These are phyloP conservation scores for Furcasterigmium sp. DNA, from an alignment of 2,329 filamentous ascomycete genomes.

Conservation along the genomic window DNA sequence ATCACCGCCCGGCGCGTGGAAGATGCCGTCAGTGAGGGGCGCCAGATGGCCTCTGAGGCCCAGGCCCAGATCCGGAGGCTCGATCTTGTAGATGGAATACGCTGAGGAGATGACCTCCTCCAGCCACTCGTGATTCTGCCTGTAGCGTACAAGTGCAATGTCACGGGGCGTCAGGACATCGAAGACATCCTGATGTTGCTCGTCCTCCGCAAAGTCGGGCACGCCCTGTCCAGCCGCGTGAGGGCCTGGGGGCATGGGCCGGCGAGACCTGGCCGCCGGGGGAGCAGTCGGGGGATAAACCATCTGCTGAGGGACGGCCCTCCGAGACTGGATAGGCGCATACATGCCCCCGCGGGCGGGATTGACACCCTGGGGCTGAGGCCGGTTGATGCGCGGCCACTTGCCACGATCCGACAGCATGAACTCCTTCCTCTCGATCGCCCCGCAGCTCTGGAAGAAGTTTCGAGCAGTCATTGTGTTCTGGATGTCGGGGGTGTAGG, in stretches of 20 bases:
- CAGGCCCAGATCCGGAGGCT: conserved; percentile 79
- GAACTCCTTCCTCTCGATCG: conserved; percentile 86
- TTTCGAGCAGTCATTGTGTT: conserved; percentile 54
- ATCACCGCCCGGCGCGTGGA: conserved; percentile 61
- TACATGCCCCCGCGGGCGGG: conserved; percentile 28
- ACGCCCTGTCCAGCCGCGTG: conserved; percentile 22
- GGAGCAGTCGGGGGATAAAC: conserved; percentile 8
- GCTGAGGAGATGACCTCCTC: conserved; percentile 92
- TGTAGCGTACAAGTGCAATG: conserved; percentile 80
- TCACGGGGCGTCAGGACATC: conserved; percentile 87
- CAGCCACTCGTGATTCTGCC: conserved; percentile 98
- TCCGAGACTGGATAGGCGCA: not conserved
- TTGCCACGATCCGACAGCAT: conserved; percentile 85
- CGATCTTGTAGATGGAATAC: conserved; percentile 79
- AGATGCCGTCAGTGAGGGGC: conserved; percentile 76
- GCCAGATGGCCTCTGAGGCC: conserved; percentile 80
- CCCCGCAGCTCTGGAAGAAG: conserved; percentile 69
- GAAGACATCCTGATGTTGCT: conserved; percentile 85
- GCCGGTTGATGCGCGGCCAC: conserved; percentile 81
- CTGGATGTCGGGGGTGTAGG: conserved; percentile 56
- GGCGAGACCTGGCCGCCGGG: conserved; percentile 12
- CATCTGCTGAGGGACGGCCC: conserved; percentile 21
- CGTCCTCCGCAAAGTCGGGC: conserved; percentile 56
- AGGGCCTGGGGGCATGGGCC: conserved; percentile 22
- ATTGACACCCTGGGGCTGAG: conserved; percentile 45